Conservation (phyloP, 2,329 filamentous ascomycete genomes). For the Phyllosticta paracitricarpa region DNA sequence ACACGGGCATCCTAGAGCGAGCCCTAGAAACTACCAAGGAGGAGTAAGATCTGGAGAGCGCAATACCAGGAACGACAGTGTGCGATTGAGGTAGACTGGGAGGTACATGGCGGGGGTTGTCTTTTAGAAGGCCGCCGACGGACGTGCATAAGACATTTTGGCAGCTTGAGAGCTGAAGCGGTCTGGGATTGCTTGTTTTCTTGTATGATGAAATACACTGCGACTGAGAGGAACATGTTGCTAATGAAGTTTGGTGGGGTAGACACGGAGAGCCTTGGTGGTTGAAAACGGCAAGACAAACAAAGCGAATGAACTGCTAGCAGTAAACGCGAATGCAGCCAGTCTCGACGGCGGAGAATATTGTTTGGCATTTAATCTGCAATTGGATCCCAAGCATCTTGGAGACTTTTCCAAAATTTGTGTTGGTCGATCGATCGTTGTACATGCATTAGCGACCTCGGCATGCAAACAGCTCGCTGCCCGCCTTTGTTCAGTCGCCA, state of each 20-base stretch:
- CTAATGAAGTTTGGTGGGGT: background rate
- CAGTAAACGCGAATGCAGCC: background rate
- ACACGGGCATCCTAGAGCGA: background rate
- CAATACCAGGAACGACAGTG: background rate
- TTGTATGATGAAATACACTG: background rate
- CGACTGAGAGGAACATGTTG: background rate
- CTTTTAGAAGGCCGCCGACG: background rate
- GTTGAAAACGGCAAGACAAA: constrained; percentile 9
- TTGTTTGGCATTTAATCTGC: background rate
- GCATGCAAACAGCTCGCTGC: background rate
- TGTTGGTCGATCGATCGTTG: background rate
- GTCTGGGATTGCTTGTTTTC: background rate
- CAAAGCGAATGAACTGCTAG: constrained; percentile 1
- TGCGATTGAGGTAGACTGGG: background rate
- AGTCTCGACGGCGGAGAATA: background rate
- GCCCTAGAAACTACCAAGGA: background rate
- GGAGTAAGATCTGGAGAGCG: background rate
- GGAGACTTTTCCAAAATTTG: background rate
- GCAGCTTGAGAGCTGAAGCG: background rate
- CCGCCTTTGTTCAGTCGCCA: background rate
- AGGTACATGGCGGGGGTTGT: background rate
- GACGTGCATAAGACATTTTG: background rate
- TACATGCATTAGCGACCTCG: background rate
- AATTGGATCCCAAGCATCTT: background rate
- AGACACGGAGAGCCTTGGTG: constrained; percentile 1